Evolutionary conservation across 805 yeast genomes (phyloP), one percentile per base, ranked within the genome.

Genomic region (Kodamaea kaohsiungensis): DNA sequence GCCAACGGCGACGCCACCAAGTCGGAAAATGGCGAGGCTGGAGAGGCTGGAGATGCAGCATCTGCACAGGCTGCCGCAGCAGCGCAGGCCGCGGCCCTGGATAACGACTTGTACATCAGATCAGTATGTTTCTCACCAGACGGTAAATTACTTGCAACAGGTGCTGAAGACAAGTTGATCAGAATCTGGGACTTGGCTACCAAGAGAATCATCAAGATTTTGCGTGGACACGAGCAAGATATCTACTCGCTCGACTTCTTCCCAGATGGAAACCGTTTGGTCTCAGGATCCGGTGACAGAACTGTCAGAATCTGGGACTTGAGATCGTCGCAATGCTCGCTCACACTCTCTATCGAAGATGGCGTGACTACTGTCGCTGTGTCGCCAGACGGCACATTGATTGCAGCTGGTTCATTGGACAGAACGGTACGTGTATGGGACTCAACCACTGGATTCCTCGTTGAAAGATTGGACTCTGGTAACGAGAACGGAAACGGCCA

Each of bases 351-450:
- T 15, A 92, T 93, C 64, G 98, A 93, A 73, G 98, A 93, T 70
- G 99, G 99, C 62, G 98, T 93, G 52, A 93, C 99, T 53, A 93
- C 99, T 0, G 98, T 93, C 46, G 97, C 98, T 17, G 93, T 93
- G 43, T 89, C 97, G 7, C 98, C 98, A 49, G 96, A 93, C 71
- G 97, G 98, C 40, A 84, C 87, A 62, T 83, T 86, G 63, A 91
- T 95, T 64, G 98, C 98, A 40, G 98, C 98, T 15, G 99, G 99
- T 49, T 89, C 96, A 37, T 82, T 93, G 60, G 99, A 93, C 76
- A 83, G 96, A 73, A 88, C 96, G 33, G 98, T 95, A 51, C 83
- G 98, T 59, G 96, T 95, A 48, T 93, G 98, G 98, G 97, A 93
- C 74, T 88, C 97, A 8, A 83, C 89, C 46, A 88, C 96, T 22